Conservation (phyloP, 1,284 basidiomycete genomes). For the Psilocybe mexicana region DNA sequence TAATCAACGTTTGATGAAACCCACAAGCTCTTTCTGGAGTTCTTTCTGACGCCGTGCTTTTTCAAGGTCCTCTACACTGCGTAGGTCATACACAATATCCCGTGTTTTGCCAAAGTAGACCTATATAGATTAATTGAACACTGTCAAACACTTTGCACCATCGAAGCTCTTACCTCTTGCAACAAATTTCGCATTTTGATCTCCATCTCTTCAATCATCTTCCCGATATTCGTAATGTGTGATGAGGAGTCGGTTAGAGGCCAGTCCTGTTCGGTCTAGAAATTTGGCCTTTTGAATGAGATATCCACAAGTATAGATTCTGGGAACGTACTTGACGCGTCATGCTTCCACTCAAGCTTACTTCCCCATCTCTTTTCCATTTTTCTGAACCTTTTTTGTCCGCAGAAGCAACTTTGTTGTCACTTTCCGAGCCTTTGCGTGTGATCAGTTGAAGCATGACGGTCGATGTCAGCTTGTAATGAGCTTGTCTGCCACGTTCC, state of each 20-base stretch:
- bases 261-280: constrained; percentile 82
- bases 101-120: constrained; percentile 99
- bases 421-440: constrained; percentile 46
- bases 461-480: constrained; percentile 97
- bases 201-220: constrained; percentile 98
- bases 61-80: constrained; percentile 86
- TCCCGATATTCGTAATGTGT: constrained; percentile 92
- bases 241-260: constrained; percentile 76
- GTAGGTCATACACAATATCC: constrained; percentile 90
- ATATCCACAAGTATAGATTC: neutral
- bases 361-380: constrained; percentile 69
- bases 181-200: constrained; percentile 97
- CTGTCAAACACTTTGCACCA: neutral
- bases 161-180: constrained; percentile 62
- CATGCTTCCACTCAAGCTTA: constrained; percentile 93
- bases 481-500: constrained; percentile 88
- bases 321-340: constrained; percentile 80
- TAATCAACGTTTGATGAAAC: constrained; percentile 73
- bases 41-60: constrained; percentile 80
- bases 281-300: neutral
- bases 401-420: constrained; percentile 22
- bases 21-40: constrained; percentile 92
- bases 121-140: constrained; percentile 32
- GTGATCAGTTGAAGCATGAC: constrained; percentile 94
- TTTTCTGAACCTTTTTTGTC: constrained; percentile 39